Conservation (phyloP, 495 filamentous ascomycete species). For the Hypoxylon lienhwacheense region DNA sequence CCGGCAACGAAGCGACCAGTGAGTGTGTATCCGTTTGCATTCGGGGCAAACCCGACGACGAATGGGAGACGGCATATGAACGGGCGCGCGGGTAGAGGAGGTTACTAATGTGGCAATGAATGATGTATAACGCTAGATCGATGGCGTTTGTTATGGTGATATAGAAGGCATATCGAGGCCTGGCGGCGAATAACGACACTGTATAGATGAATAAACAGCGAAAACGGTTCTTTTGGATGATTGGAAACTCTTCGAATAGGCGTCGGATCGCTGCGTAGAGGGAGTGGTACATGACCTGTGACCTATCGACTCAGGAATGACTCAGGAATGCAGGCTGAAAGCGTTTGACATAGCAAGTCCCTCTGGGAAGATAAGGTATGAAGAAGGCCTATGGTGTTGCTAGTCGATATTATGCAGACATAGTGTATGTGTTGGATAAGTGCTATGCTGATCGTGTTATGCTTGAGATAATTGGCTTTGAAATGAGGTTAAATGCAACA, state of each 20-base stretch:
- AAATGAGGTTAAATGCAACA: not conserved
- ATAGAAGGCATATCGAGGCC: slow-evolving; percentile 6
- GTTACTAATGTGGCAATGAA: not conserved
- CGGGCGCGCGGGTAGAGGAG: slow-evolving; percentile 30
- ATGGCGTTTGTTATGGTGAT: slow-evolving; percentile 17
- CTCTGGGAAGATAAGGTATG: no score
- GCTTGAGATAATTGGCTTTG: not conserved
- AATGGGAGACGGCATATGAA: slow-evolving; percentile 38
- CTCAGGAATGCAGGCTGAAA: no score
- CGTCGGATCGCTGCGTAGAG: not conserved
- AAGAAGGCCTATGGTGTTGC: no score
- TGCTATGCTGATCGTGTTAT: not conserved
- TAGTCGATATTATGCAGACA: no score
- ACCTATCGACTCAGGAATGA: no score
- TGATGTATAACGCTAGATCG: not conserved
- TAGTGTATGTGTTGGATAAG: no score
- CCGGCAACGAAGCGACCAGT: slow-evolving; percentile 43
- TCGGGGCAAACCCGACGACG: slow-evolving; percentile 7
- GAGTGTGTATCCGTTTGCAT: slow-evolving; percentile 21
- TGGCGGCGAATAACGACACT: slow-evolving; percentile 18
- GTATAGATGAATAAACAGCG: slow-evolving; percentile 15
- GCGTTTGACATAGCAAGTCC: no score
- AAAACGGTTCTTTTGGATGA: slow-evolving; percentile 3
- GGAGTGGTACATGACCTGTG: not conserved
- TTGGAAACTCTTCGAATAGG: not conserved